A percentile compares a stretch with the other conserved stretches of the same genome.
Conservation (phyloP, 1,284 basidiomycete species). For the Microbotryum silenes-acaulis region DNA sequence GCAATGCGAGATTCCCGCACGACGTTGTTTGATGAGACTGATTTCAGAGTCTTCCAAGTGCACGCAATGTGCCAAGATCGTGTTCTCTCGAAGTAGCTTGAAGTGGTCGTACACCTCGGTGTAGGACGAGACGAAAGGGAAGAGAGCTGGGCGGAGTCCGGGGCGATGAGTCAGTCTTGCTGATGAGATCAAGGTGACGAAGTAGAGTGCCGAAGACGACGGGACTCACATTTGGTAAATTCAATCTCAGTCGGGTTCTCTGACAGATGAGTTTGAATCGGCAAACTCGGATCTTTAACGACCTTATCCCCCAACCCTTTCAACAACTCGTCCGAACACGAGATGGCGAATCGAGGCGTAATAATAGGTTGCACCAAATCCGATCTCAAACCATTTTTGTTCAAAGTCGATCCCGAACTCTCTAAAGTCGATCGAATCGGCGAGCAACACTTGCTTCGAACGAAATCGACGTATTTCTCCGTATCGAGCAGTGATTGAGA, state of each 20-base stretch:
- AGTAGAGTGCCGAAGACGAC: not conserved
- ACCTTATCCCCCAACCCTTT: slow-evolving; percentile 54
- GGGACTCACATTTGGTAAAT: slow-evolving; percentile 33
- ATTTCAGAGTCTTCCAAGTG: slow-evolving; percentile 68
- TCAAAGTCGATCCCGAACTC: not conserved
- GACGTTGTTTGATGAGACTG: slow-evolving; percentile 56
- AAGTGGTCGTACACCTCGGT: slow-evolving; percentile 67
- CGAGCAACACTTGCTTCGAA: slow-evolving; percentile 44
- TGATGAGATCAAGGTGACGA: no score
- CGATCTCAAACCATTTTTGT: not conserved
- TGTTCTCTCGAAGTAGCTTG: slow-evolving; percentile 67
- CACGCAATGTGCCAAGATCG: slow-evolving; percentile 83
- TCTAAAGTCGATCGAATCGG: slow-evolving; percentile 26
- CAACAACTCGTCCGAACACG: slow-evolving; percentile 73
- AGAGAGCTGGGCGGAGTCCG: slow-evolving; percentile 19
- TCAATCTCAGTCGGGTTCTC: slow-evolving; percentile 74
- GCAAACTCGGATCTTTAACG: slow-evolving; percentile 46
- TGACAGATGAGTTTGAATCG: slow-evolving; percentile 86
- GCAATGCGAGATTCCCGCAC: slow-evolving; percentile 82
- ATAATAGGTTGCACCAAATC: slow-evolving; percentile 73
- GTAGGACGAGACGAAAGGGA: slow-evolving; percentile 40
- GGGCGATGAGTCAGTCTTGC: not conserved
- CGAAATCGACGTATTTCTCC: slow-evolving; percentile 58
- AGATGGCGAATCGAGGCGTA: slow-evolving; percentile 91
- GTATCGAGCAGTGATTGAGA: slow-evolving; percentile 54